These are phyloP conservation scores for Lodderomyces orthopsilosis DNA, from an alignment of 1,139 yeast genomes.

Conservation along the genomic window DNA sequence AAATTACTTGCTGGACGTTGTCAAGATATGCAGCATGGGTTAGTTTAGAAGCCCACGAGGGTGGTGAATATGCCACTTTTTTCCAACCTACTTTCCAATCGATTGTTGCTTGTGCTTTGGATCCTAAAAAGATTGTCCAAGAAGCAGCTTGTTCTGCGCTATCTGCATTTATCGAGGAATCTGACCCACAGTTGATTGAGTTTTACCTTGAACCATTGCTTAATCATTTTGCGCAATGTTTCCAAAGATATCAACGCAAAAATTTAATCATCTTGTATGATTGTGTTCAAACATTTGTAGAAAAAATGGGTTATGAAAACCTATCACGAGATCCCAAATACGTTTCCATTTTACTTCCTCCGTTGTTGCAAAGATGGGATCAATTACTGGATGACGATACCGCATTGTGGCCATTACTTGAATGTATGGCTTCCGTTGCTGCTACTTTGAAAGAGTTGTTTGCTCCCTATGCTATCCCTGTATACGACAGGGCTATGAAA, in stretches of 20 bases:
- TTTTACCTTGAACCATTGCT: constrained; percentile 52
- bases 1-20: constrained; percentile 93
- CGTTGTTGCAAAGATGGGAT: constrained; percentile 79
- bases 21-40: constrained; percentile 87
- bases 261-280: constrained; percentile 82
- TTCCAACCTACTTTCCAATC: constrained; percentile 78
- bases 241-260: constrained; percentile 73
- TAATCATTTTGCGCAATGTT: constrained; percentile 69
- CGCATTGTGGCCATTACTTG: constrained; percentile 87
- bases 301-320: constrained; percentile 59
- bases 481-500: constrained; percentile 74
- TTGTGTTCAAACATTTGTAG: constrained; percentile 89
- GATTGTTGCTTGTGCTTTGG: constrained; percentile 70
- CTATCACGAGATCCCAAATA: constrained; percentile 55
- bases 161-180: constrained; percentile 75
- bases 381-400: constrained; percentile 69
- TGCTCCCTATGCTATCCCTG: constrained; percentile 87
- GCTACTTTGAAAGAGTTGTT: constrained; percentile 81
- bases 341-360: constrained; percentile 68
- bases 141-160: constrained; percentile 90
- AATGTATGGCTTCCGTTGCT: constrained; percentile 89
- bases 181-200: constrained; percentile 64
- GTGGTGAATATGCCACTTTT: constrained; percentile 63
- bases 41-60: constrained; percentile 57
- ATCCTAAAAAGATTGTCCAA: constrained; percentile 86